Evolutionary conservation across 495 filamentous ascomycete genomes (phyloP).

Genomic region (Hypoxylon fragiforme): DNA sequence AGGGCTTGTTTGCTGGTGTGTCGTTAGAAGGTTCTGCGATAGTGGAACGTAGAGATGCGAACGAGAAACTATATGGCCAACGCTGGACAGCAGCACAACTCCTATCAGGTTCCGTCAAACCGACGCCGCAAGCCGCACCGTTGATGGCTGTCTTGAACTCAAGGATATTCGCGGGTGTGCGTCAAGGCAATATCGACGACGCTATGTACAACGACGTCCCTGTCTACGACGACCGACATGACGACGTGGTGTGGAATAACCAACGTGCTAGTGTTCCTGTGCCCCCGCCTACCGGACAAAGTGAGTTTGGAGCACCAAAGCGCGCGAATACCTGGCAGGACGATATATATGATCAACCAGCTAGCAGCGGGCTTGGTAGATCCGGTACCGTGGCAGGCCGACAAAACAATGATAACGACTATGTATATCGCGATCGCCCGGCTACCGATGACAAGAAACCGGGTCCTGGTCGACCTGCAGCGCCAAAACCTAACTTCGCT

Average conservation of each 20-base stretch:
- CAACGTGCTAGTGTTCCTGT: slow-evolving; percentile 75
- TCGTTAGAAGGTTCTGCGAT: slow-evolving; percentile 89
- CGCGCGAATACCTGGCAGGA: slow-evolving; percentile 86
- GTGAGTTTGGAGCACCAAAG: slow-evolving; percentile 68
- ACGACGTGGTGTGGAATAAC: slow-evolving; percentile 93
- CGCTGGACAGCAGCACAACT: slow-evolving; percentile 79
- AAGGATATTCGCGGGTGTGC: slow-evolving; percentile 74
- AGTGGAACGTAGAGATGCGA: slow-evolving; percentile 92
- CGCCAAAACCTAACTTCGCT: slow-evolving; percentile 82
- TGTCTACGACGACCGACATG: slow-evolving; percentile 84
- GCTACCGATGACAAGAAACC: slow-evolving; percentile 42
- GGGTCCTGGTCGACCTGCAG: slow-evolving; percentile 69
- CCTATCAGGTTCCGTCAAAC: slow-evolving; percentile 73
- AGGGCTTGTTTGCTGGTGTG: slow-evolving; percentile 94
- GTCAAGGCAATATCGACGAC: slow-evolving; percentile 50
- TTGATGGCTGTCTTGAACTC: slow-evolving; percentile 84
- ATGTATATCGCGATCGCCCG: slow-evolving; percentile 59
- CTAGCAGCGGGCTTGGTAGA: slow-evolving; percentile 53
- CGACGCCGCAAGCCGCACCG: slow-evolving; percentile 80
- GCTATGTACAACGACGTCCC: slow-evolving; percentile 94
- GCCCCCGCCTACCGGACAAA: slow-evolving; percentile 60
- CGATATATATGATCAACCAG: slow-evolving; percentile 77
- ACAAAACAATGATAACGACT: slow-evolving; percentile 53
- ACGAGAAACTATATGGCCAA: slow-evolving; percentile 90
- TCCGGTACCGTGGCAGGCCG: slow-evolving; percentile 42